These are phyloP conservation scores for Lagenaria siceraria DNA, from an alignment of 306 rosid species.

Conservation along the genomic window DNA sequence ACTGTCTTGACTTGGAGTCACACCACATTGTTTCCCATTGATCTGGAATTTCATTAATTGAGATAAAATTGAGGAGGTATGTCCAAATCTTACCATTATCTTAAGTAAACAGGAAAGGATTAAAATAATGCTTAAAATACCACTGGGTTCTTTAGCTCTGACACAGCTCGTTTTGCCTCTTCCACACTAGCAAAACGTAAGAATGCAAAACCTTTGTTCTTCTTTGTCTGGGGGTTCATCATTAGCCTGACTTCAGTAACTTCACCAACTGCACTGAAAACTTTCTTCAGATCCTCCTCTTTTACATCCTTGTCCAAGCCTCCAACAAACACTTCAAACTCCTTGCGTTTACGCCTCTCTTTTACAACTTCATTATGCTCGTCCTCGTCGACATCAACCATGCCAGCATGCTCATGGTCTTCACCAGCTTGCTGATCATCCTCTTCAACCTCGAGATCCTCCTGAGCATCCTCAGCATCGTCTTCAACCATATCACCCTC, in stretches of 20 bases:
- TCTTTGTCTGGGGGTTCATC: conserved; percentile 94
- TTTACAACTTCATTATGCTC: conserved; percentile 84
- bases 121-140: conserved; percentile 24
- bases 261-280: conserved; percentile 61
- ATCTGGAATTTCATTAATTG: conserved; percentile 59
- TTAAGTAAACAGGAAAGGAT: conserved; percentile 18
- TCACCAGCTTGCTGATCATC: conserved; percentile 53
- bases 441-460: conserved; percentile 54
- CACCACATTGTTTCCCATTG: conserved; percentile 94
- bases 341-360: conserved; percentile 88
- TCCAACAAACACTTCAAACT: conserved; percentile 95
- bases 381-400: conserved; percentile 63
- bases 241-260: conserved; percentile 85
- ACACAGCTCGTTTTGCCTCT: conserved; percentile 80
- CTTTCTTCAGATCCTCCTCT: conserved; percentile 76
- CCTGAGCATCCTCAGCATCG: conserved; percentile 66
- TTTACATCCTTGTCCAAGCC: conserved; percentile 93
- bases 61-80: conserved; percentile 12
- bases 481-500: conserved; percentile 75
- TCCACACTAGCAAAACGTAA: conserved; percentile 80
- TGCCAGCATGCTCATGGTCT: conserved; percentile 40
- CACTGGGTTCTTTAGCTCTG: conserved; percentile 73
- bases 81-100: conserved; percentile 12
- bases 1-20: conserved; percentile 90
- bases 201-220: conserved; percentile 97